These are phyloP conservation scores for Stachybotrys echinatus DNA, from an alignment of 2,329 filamentous ascomycete species.

Conservation along the genomic window DNA sequence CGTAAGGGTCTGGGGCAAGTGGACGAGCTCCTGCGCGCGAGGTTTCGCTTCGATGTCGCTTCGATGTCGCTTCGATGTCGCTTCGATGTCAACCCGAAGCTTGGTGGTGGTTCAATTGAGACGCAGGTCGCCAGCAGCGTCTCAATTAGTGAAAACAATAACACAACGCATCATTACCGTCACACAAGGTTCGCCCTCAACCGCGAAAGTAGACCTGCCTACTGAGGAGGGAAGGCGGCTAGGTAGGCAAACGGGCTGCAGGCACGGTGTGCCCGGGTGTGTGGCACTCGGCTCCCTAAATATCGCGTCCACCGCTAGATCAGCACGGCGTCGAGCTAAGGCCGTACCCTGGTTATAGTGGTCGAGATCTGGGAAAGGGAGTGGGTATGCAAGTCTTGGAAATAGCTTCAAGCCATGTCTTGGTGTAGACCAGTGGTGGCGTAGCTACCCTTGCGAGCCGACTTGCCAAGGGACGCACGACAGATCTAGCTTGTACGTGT, in stretches of 20 bases:
- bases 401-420: slow-evolving; percentile 9
- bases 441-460: not conserved
- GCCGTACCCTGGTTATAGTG: not conserved
- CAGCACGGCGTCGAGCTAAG: not conserved
- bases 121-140: not conserved
- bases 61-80: not conserved
- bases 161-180: not conserved
- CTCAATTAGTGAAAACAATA: not conserved
- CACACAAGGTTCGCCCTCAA: not conserved
- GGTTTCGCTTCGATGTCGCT: not conserved
- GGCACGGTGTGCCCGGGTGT: not conserved
- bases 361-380: not conserved
- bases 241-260: not conserved
- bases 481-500: not conserved
- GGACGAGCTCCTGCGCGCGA: not conserved
- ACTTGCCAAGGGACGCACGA: not conserved
- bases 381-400: slow-evolving; percentile 6
- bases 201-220: not conserved
- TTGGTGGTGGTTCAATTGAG: no score
- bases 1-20: no score
- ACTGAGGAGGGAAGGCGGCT: not conserved
- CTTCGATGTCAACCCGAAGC: not conserved
- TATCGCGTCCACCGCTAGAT: not conserved
- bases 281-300: not conserved
- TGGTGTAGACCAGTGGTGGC: slow-evolving; percentile 1